Base-by-base conservation (phyloP, 148 eudicot genomes). In the Amaranthus hypochondriacus region DNA sequence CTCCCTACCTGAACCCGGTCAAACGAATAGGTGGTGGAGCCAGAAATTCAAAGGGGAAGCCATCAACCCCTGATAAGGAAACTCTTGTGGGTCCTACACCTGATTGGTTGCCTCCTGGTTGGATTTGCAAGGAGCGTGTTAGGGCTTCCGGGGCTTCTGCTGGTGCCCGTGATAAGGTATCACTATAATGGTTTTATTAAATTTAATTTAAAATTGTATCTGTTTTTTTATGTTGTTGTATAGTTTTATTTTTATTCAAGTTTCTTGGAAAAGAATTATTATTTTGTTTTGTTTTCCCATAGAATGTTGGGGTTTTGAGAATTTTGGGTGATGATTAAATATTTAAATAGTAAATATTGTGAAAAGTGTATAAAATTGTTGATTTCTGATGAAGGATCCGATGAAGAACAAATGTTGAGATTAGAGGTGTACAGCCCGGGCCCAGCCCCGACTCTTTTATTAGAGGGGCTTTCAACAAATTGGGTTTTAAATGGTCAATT, bases 21-120 rank as follows among this genome's bases (percentile, higher is more conserved):
- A 4, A 64, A 64, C 47, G 68, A 49, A 9, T 47, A 66, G 55
- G 6, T 0, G 39, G 39, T 3, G 68, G 28, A 60, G 63, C 4
- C 1, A 28, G 39, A 42, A 10, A 59, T 39, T 71, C 79, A 3
- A 80, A 79, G 47, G 74, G 66, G 2, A 74, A 2, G 14, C 15
- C 51, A 74, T 13, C 63, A 21, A 4, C 14, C 14, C 64, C 71
- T 10, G 78, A 74, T 69, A 75, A 52, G 7, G 54, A 73, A 39
- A 28, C 73, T 4, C 54, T 55, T 58, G 5, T 21, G 59, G 10
- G 46, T 8, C 49, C 63, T 21, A 64, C 66, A 11, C 81, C 87
- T 58, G 84, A 76, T 50, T 84, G 87, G 87, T 68, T 84, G 77
- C 84, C 87, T 61, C n/a, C 75, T 11, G 79, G 61, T 43, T 84